These are phyloP conservation scores for Globisporangium spinosum DNA, from an alignment of 352 stramenopile species.

Conservation along the genomic window DNA sequence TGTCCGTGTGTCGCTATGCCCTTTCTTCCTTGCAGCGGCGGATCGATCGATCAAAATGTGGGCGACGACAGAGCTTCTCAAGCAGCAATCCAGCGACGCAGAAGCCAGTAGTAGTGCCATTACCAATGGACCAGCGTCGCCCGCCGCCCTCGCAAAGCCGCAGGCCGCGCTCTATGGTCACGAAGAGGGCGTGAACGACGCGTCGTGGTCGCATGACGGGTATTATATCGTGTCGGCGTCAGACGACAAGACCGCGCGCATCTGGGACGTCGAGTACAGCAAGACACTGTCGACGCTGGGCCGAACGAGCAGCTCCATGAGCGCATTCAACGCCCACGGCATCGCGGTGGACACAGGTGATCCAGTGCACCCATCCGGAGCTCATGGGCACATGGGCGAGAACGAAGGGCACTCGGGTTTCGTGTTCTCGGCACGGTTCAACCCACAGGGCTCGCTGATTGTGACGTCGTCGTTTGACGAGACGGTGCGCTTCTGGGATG, in stretches of 20 bases:
- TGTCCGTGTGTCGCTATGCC: no score
- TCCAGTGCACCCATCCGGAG: neutral
- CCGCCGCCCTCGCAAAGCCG: conserved; percentile 13
- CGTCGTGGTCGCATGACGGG: conserved; percentile 87
- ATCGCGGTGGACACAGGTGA: conserved; percentile 23
- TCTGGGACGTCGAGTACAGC: conserved; percentile 93
- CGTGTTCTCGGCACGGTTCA: conserved; percentile 95
- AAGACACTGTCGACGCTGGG: conserved; percentile 71
- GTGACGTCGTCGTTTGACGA: conserved; percentile 92
- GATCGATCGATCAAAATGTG: conserved; percentile 82
- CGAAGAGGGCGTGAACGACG: conserved; percentile 92
- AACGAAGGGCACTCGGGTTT: conserved; percentile 89
- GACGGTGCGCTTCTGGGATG: conserved; percentile 95
- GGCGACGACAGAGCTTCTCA: conserved; percentile 29
- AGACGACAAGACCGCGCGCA: conserved; percentile 93
- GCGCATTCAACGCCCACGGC: conserved; percentile 21
- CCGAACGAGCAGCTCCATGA: conserved; percentile 30
- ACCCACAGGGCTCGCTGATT: conserved; percentile 91
- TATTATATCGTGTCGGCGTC: conserved; percentile 91
- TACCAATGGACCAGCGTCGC: neutral
- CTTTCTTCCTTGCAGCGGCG: conserved; percentile 39
- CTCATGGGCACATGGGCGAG: conserved; percentile 10
- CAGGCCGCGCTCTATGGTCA: conserved; percentile 78
- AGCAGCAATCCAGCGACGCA: neutral
- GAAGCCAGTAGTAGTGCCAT: neutral